A percentile compares a stretch with the other conserved stretches of the same genome.
Conservation (phyloP, 768 basidiomycete species). For the Kondoa malvinella region DNA sequence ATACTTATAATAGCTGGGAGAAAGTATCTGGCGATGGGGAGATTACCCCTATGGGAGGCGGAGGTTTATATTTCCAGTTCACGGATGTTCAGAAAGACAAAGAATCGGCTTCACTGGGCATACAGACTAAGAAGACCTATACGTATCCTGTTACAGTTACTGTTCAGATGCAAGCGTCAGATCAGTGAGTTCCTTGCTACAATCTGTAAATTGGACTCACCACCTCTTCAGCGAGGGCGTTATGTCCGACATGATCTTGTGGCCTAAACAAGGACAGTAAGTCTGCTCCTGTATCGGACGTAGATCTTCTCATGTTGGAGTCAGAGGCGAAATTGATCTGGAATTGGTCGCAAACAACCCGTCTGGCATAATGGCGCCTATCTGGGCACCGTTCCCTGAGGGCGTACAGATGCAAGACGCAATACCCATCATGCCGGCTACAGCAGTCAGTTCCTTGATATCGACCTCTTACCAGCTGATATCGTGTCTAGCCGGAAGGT, state of each 20-base stretch:
- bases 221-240: not conserved
- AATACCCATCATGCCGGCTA: too few species aligned
- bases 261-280: conserved; percentile 1
- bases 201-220: not conserved
- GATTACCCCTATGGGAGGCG: not conserved
- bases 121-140: not conserved
- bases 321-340: not conserved
- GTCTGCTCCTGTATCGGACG: not conserved
- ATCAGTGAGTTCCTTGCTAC: too few species aligned
- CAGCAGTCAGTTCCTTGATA: too few species aligned
- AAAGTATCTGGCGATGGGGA: not conserved
- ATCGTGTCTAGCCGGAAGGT: too few species aligned
- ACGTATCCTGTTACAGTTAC: not conserved
- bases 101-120: not conserved
- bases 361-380: not conserved
- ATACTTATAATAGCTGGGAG: not conserved
- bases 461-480: too few species aligned
- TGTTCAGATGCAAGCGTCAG: not conserved
- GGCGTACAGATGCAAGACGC: too few species aligned
- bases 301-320: not conserved
- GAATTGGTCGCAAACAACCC: not conserved
- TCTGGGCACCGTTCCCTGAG: too few species aligned
- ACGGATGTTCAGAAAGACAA: not conserved
- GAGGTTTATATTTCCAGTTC: not conserved
- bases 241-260: not conserved